Conservation (phyloP, 2,329 filamentous ascomycete genomes). For the Allantophomopsis cytisporea region DNA sequence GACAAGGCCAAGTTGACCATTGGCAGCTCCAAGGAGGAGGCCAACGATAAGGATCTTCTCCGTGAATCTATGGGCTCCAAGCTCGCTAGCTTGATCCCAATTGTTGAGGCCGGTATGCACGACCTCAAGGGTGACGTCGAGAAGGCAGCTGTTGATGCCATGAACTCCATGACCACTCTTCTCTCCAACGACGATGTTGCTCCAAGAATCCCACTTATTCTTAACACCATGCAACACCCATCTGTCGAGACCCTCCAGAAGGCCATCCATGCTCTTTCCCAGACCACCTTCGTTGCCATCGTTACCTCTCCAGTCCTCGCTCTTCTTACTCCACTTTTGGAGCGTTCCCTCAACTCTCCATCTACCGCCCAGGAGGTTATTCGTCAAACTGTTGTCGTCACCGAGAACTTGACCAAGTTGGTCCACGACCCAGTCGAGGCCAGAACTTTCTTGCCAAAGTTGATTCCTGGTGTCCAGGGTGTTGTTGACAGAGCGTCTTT, state of each 20-base stretch:
- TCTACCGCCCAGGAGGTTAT: conserved; percentile 86
- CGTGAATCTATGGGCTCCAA: conserved; percentile 83
- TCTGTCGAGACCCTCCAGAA: conserved; percentile 82
- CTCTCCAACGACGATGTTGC: conserved; percentile 95
- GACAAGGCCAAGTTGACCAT: conserved; percentile 83
- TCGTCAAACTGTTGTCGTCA: conserved; percentile 89
- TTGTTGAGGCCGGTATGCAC: conserved; percentile 90
- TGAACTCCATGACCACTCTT: conserved; percentile 79
- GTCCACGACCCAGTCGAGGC: conserved; percentile 95
- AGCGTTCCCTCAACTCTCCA: conserved; percentile 86
- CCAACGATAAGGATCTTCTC: conserved; percentile 76
- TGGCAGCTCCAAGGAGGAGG: conserved; percentile 67
- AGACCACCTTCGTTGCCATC: conserved; percentile 96
- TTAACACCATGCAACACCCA: conserved; percentile 92
- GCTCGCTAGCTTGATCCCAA: conserved; percentile 75
- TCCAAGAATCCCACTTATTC: conserved; percentile 78
- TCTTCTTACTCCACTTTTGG: conserved; percentile 84
- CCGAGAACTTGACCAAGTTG: conserved; percentile 95
- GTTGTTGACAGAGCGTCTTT: conserved; percentile 82
- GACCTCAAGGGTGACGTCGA: conserved; percentile 81
- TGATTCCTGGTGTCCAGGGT: conserved; percentile 83
- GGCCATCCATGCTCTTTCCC: conserved; percentile 89
- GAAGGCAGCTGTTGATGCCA: conserved; percentile 85
- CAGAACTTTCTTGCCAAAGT: conserved; percentile 84
- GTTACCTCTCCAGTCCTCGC: conserved; percentile 94